Percentiles rank a stretch among this genome's conserved stretches.
Conservation (phyloP, 805 yeast genomes). For the Saccharomyces eubayanus region DNA sequence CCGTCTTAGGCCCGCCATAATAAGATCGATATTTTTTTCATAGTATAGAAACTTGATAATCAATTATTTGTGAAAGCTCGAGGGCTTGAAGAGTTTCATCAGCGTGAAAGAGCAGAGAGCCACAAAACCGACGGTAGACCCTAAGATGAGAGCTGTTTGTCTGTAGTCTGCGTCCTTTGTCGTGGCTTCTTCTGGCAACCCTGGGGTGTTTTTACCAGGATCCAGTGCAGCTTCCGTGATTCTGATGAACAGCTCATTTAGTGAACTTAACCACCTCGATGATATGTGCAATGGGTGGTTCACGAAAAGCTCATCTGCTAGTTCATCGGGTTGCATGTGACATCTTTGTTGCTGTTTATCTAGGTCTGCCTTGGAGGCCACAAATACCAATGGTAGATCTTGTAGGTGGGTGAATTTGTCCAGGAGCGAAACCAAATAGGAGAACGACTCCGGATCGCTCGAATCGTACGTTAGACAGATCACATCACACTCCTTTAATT, state of each 20-base stretch:
- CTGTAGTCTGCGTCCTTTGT: constrained; percentile 38
- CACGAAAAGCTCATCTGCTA: constrained; percentile 54
- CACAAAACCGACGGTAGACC: constrained; percentile 63
- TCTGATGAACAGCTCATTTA: constrained; percentile 77
- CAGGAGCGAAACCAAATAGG: constrained; percentile 66
- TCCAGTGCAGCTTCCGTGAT: constrained; percentile 78
- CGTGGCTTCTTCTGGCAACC: constrained; percentile 55
- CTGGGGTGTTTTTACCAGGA: constrained; percentile 75
- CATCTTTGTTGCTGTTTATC: constrained; percentile 93
- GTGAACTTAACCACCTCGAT: constrained; percentile 79
- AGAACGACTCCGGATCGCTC: constrained; percentile 91
- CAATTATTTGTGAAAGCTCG: not conserved
- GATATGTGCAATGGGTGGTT: constrained; percentile 87
- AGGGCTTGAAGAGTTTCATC: constrained; percentile 35
- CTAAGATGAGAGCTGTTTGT: constrained; percentile 50
- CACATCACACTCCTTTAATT: constrained; percentile 83
- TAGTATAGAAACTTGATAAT: not conserved
- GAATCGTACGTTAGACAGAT: constrained; percentile 87
- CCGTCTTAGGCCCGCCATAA: not conserved
- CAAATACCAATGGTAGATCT: constrained; percentile 73
- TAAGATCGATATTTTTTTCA: not conserved
- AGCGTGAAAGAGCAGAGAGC: constrained; percentile 57
- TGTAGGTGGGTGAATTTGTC: constrained; percentile 48
- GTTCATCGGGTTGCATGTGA: constrained; percentile 79
- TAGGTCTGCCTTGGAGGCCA: constrained; percentile 88